These are phyloP conservation scores for Piromyces sp. DNA, from an alignment of 192 early-diverging fungal genomes.

Conservation along the genomic window DNA sequence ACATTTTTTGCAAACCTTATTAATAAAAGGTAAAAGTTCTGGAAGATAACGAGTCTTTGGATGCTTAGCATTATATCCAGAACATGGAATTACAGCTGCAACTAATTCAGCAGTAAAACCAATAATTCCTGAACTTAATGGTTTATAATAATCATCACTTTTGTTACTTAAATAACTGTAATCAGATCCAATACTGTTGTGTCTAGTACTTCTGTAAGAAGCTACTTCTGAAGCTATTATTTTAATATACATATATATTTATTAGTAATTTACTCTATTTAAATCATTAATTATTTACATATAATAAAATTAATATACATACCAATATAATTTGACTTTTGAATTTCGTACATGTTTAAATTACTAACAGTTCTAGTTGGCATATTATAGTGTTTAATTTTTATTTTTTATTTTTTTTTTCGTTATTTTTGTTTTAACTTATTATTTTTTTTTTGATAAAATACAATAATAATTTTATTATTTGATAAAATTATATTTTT, in stretches of 20 bases:
- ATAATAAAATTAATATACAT: neutral
- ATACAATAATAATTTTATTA: no score
- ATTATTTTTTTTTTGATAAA: no score
- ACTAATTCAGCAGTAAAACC: neutral
- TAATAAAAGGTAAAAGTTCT: neutral
- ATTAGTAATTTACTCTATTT: no score
- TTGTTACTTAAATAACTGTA: neutral
- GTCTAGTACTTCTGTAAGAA: neutral
- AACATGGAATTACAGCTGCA: neutral
- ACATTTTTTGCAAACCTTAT: neutral
- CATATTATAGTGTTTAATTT: no score
- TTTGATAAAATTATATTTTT: no score
- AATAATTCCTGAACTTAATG: neutral
- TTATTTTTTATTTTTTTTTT: neutral
- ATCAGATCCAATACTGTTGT: neutral
- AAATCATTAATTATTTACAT: no score
- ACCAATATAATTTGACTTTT: neutral
- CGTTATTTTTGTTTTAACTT: no score
- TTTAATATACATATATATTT: no score
- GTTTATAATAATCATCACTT: neutral
- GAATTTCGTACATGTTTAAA: neutral
- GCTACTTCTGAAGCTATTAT: neutral
- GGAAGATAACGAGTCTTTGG: neutral
- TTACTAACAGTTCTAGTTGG: neutral
- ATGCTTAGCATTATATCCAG: neutral